Conservation (phyloP, 768 basidiomycete species). For the Russula abietina region DNA sequence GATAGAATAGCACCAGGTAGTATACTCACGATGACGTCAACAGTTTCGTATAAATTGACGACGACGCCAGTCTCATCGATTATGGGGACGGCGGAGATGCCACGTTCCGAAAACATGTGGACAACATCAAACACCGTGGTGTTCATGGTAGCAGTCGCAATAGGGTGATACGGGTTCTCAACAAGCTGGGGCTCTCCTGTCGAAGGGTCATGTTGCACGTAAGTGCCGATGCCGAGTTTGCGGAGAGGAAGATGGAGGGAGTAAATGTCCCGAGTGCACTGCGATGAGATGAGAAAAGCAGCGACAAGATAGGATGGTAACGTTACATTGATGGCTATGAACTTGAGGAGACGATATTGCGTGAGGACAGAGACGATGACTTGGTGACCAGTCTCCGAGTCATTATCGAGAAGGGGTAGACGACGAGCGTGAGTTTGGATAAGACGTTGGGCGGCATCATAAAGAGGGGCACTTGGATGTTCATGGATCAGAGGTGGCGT, state of each 20-base stretch:
- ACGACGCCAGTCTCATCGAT: slow-evolving; percentile 89
- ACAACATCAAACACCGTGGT: slow-evolving; percentile 98
- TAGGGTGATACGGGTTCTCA: slow-evolving; percentile 76
- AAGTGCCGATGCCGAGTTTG: slow-evolving; percentile 89
- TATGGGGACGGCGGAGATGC: slow-evolving; percentile 96
- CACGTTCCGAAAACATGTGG: slow-evolving; percentile 94
- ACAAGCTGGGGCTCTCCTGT: slow-evolving; percentile 43
- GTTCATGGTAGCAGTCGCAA: slow-evolving; percentile 83
- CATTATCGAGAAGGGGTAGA: slow-evolving; percentile 87
- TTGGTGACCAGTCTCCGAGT: slow-evolving; percentile 91
- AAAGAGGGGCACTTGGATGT: slow-evolving; percentile 81
- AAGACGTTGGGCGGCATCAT: slow-evolving; percentile 82
- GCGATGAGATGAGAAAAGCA: background rate
- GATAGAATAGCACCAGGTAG: background rate
- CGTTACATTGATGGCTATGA: slow-evolving; percentile 92
- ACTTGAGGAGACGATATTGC: slow-evolving; percentile 96
- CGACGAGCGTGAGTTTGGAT: slow-evolving; percentile 95
- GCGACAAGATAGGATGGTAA: slow-evolving; percentile 5
- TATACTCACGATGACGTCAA: slow-evolving; percentile 87
- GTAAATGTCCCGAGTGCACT: slow-evolving; percentile 85
- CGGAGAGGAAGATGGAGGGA: slow-evolving; percentile 75
- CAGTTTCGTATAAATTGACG: slow-evolving; percentile 95
- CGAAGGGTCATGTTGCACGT: slow-evolving; percentile 52
- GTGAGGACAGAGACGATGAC: slow-evolving; percentile 94
- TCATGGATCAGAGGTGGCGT: slow-evolving; percentile 87